Base-by-base conservation (phyloP, 1,284 basidiomycete genomes). In the Fistulinella staudtii region DNA sequence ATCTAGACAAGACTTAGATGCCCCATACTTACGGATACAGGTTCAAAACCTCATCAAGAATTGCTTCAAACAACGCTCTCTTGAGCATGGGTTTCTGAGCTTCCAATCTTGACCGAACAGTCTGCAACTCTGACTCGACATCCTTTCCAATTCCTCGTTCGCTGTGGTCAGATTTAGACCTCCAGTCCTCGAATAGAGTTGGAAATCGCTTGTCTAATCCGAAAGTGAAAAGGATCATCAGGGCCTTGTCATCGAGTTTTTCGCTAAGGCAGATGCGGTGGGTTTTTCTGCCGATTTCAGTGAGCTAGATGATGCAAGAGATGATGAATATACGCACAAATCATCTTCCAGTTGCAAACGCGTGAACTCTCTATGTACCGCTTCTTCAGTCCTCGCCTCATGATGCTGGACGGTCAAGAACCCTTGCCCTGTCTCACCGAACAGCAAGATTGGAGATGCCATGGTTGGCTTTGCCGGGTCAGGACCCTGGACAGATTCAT, bases 371-470 rank as follows among this genome's bases (percentile, higher is more conserved):
- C n/a, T n/a, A n/a, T n/a, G n/a, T n/a, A n/a, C n/a, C n/a, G n/a
- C n/a, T 2, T 23, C 29, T 1, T 15, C 11, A 9, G 43, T 38
- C 28, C 39, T 46, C 3, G 54, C 53, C 4, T 56, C 43, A 8
- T 43, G 54, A 45, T 62, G 53, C 14, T 48, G 45, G 3, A 58
- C 53, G 0, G 64, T 67, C 47, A 71, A 44, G 25, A 71, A 60
- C 7, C 64, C 69, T 30, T 71, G 65, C 0, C 39, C 27, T 1
- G 62, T 65, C 45, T 72, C 70, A 2, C 69, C 69, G 35, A 39
- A 50, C n/a, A 71, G 44, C 0, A 71, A 49, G 33, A 41, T 53
- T 0, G 69, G 69, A 11, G 40, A 20, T 7, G 51, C 47, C 1
- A 46, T 31, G 0, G 8, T 18, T 1, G 44, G 41, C 18, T 61